Conservation (phyloP, 768 basidiomycete genomes). For the Xerocomellus intermedius region DNA sequence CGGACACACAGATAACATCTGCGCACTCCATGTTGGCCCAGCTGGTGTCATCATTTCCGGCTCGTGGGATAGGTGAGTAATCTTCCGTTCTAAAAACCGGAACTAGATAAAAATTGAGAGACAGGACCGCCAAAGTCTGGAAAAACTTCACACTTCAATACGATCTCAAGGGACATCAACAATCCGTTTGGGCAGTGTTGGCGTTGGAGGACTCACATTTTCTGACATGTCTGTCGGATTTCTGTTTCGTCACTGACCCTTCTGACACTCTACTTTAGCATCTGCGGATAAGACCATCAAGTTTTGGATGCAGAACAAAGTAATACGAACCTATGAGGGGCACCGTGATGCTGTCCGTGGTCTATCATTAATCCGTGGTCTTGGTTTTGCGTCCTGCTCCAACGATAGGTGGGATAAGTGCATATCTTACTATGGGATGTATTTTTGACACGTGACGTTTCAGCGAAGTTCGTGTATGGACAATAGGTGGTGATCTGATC, state of each 20-base stretch:
- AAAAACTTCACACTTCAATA: constrained; percentile 68
- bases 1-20: constrained; percentile 90
- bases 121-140: constrained; percentile 94
- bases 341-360: constrained; percentile 93
- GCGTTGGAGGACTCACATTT: constrained; percentile 73
- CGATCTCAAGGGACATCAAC: constrained; percentile 81
- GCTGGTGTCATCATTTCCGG: constrained; percentile 85
- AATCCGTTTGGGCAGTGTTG: constrained; percentile 93
- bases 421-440: neutral
- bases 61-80: constrained; percentile 90
- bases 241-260: neutral
- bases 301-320: constrained; percentile 79
- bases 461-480: constrained; percentile 93
- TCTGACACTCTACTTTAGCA: constrained; percentile 43
- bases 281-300: constrained; percentile 96
- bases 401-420: constrained; percentile 74
- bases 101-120: constrained; percentile 1
- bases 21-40: constrained; percentile 69
- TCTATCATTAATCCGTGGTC: constrained; percentile 73
- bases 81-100: neutral
- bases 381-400: constrained; percentile 92
- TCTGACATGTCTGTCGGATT: constrained; percentile 66
- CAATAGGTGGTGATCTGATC: constrained; percentile 72
- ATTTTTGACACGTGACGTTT: constrained; percentile 1
- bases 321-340: constrained; percentile 72